Conservation (phyloP, 2,329 filamentous ascomycete genomes). For the Tolypocladium amazonense region DNA sequence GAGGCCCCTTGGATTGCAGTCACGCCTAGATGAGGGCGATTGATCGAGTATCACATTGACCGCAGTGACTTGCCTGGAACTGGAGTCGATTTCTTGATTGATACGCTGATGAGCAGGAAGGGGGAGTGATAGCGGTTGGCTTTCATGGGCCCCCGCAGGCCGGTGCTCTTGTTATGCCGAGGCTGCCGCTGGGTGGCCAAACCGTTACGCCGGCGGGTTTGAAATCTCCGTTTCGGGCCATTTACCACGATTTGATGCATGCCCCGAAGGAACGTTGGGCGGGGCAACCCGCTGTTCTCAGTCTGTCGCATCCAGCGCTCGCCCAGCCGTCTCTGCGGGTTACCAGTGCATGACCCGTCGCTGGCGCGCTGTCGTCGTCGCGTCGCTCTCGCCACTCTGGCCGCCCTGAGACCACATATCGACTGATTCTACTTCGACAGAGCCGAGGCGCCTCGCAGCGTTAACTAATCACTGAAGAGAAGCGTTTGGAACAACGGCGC, state of each 20-base stretch:
- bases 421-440: too few relatives aligned
- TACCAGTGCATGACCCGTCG: conserved; percentile 2
- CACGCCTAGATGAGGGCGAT: too few relatives aligned
- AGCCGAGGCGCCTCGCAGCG: too few relatives aligned
- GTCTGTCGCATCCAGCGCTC: conserved; percentile 5
- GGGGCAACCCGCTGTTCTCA: too few relatives aligned
- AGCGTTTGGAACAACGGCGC: too few relatives aligned
- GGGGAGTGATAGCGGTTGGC: neutral
- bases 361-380: neutral
- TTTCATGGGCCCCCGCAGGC: neutral
- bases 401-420: too few relatives aligned
- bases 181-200: neutral
- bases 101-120: neutral
- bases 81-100: too few relatives aligned
- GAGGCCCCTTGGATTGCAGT: too few relatives aligned
- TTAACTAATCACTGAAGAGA: too few relatives aligned
- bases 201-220: neutral
- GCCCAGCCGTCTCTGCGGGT: conserved; percentile 10
- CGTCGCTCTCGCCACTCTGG: too few relatives aligned
- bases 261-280: neutral
- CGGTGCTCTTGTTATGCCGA: neutral
- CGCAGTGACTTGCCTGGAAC: too few relatives aligned
- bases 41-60: too few relatives aligned
- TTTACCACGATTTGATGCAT: neutral
- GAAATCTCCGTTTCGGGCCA: neutral